Evolutionary conservation across 805 yeast genomes (phyloP).

Genomic region (Saturnispora ahearnii): DNA sequence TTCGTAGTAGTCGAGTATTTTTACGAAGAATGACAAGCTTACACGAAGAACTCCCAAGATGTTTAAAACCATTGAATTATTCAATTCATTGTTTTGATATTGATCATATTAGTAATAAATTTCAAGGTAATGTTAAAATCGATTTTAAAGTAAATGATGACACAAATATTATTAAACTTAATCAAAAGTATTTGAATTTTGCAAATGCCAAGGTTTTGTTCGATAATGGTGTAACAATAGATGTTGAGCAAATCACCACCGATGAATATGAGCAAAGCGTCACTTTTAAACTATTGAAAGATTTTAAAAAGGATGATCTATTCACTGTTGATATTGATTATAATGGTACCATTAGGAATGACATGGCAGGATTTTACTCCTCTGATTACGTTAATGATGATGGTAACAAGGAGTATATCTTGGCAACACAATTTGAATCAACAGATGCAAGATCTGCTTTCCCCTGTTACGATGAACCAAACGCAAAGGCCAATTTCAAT

Average conservation of each 20-base stretch:
- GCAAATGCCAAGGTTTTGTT: constrained; percentile 16
- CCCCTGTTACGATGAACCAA: constrained; percentile 52
- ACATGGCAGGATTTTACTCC: constrained; percentile 50
- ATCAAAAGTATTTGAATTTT: constrained; percentile 37
- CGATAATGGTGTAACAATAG: constrained; percentile 17
- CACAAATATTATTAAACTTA: constrained; percentile 39
- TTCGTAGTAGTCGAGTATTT: neutral
- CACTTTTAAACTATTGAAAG: constrained; percentile 40
- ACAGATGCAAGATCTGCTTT: constrained; percentile 52
- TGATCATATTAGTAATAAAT: constrained; percentile 37
- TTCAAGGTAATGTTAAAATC: constrained; percentile 40
- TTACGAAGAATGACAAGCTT: constrained; percentile 30
- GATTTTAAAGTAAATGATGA: constrained; percentile 35
- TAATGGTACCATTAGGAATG: constrained; percentile 39
- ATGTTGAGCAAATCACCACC: constrained; percentile 15
- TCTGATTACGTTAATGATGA: constrained; percentile 33
- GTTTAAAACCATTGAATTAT: constrained; percentile 69
- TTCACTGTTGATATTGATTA: constrained; percentile 29
- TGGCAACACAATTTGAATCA: constrained; percentile 51
- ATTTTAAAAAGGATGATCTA: constrained; percentile 24
- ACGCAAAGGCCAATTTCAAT: constrained; percentile 45
- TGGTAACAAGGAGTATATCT: constrained; percentile 32
- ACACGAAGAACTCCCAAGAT: constrained; percentile 32
- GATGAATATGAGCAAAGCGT: constrained; percentile 49
- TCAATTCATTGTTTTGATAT: constrained; percentile 55